A percentile compares a stretch with the other conserved stretches of the same genome.
These are phyloP conservation scores for Beauveria asiatica DNA, from an alignment of 2,329 filamentous ascomycete genomes.

Conservation along the genomic window DNA sequence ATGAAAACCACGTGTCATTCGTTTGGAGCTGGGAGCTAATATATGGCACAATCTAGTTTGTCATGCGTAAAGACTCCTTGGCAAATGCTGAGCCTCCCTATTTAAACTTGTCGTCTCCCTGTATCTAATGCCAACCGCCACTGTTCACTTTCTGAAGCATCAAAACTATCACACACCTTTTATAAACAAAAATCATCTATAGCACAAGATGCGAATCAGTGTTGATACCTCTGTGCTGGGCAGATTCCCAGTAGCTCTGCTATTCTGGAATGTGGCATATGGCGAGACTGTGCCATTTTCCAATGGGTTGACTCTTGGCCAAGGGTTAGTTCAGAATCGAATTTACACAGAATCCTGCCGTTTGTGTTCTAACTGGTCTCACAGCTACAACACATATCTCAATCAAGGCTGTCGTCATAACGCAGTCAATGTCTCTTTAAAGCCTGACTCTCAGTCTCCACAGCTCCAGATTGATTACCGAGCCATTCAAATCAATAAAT, in stretches of 20 bases:
- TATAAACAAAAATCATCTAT: neutral
- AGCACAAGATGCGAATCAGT: neutral
- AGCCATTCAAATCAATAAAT: neutral
- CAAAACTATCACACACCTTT: neutral
- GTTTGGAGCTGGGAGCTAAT: neutral
- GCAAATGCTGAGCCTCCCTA: neutral
- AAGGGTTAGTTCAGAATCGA: neutral
- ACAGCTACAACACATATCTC: neutral
- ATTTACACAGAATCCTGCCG: neutral
- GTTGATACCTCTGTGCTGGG: neutral
- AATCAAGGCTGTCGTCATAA: neutral
- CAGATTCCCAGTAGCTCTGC: neutral
- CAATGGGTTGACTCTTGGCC: neutral
- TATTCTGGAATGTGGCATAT: neutral
- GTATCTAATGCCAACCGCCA: neutral
- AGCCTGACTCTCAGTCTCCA: neutral
- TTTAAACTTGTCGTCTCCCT: neutral
- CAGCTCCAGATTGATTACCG: neutral
- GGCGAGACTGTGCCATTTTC: neutral
- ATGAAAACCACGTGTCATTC: neutral
- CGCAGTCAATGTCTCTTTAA: neutral
- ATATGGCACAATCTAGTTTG: neutral
- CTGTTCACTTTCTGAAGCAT: neutral
- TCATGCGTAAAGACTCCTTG: neutral
- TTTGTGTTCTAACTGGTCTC: neutral